phyloP scores from a whole-genome alignment of 805 yeast species.

The Myxozyma monticola region DNA sequence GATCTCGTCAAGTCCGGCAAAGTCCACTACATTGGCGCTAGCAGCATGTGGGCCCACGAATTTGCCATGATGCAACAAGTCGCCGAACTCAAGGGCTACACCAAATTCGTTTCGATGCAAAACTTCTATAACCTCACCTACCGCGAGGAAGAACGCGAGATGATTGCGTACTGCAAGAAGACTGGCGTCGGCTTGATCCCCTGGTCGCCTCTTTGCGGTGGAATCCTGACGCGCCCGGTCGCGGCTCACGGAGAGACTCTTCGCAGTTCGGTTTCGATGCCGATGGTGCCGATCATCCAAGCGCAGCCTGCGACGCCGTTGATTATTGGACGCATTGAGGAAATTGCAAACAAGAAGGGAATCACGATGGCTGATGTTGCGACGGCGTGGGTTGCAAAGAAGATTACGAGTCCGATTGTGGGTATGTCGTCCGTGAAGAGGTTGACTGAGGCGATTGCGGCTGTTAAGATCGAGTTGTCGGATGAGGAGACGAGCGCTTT shows the following conservation, averaged over 20 bases:
- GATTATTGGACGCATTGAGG: constrained; percentile 49
- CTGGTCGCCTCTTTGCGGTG: constrained; percentile 59
- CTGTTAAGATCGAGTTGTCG: constrained; percentile 44
- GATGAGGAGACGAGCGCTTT: constrained; percentile 37
- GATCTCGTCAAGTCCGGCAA: constrained; percentile 51
- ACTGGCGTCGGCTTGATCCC: constrained; percentile 59
- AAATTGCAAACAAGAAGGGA: constrained; percentile 48
- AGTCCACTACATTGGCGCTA: constrained; percentile 61
- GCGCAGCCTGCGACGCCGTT: constrained; percentile 23
- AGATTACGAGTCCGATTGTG: constrained; percentile 56
- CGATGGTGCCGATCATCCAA: background rate
- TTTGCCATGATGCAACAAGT: constrained; percentile 51
- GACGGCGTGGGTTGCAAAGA: constrained; percentile 53
- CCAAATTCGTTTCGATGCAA: constrained; percentile 60
- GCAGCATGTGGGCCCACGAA: constrained; percentile 57
- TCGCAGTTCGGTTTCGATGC: constrained; percentile 6
- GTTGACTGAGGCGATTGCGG: constrained; percentile 52
- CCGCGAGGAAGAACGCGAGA: constrained; percentile 64
- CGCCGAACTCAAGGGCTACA: constrained; percentile 59
- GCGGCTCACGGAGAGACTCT: constrained; percentile 1
- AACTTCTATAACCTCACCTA: constrained; percentile 54
- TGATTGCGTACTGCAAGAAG: constrained; percentile 54
- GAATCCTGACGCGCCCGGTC: constrained; percentile 53
- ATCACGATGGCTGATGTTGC: constrained; percentile 56
- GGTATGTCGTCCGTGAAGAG: constrained; percentile 53